Base-by-base conservation (phyloP, 805 yeast species). In the Candida ficus region DNA sequence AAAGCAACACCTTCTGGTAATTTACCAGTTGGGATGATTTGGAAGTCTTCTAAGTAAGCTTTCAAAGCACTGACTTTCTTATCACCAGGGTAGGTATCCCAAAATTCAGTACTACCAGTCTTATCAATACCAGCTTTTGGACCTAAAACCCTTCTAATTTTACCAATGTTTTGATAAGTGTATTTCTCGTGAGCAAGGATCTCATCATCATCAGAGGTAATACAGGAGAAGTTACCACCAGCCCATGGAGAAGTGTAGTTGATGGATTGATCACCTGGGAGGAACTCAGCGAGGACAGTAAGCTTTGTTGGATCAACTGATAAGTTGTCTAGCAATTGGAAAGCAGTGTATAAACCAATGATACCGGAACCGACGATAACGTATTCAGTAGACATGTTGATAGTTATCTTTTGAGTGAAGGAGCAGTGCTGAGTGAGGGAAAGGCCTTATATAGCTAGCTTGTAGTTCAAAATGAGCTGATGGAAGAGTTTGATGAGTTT, bases 241-340 rank as follows among this genome's bases (percentile, higher is more conserved):
- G 95, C 95, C 75, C 83, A 82, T 0, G 95, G 95, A 0, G 90
- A 82, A 1, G 95, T 79, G 58, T 81, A 86, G 37, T 75, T 67
- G 42, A 75, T 75, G 4, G 88, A 78, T 48, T 77, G 82, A 53
- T 86, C 95, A 5, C 95, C 95, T 3, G 95, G 95, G 29, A 80
- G 59, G 50, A 71, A 74, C 53, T 82, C 75, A 7, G 86, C 91
- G 16, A 80, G 50, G 2, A 85, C 71, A 4, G 75, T 67, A 45
- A 86, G 72, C 6, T 72, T 61, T 1, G 55, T 41, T 1, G 73
- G 67, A 0, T 55, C 42, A 9, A 70, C 61, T 3, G 67, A 66
- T 10, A 62, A 62, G 12, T 66, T 60, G 20, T 69, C 67, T 26
- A 76, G 46, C 11, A 82, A 64, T 37, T 70, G 64, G 49, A 65